Evolutionary conservation across 345 rosid genomes (phyloP).

Genomic region (Euclidium syriacum): DNA sequence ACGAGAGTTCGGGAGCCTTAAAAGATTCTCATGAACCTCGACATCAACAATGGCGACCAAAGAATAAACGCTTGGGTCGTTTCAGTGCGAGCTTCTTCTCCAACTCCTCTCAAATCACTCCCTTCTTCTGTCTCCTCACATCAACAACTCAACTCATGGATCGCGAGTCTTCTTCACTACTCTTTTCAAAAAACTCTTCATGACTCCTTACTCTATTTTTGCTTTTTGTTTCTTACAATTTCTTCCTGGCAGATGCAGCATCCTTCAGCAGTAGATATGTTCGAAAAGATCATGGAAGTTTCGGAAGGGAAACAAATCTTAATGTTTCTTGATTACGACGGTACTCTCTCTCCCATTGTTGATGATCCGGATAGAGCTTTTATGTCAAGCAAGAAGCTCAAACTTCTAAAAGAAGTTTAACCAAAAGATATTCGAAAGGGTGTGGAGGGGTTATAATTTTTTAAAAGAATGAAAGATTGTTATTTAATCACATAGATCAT

Average conservation of each 20-base stretch:
- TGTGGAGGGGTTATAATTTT: no score
- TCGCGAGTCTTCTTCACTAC: slow-evolving; percentile 35
- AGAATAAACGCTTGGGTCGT: slow-evolving; percentile 75
- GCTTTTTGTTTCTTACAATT: neutral
- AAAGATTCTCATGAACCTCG: slow-evolving; percentile 53
- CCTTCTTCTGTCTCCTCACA: slow-evolving; percentile 37
- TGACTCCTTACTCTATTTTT: neutral
- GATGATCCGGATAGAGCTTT: slow-evolving; percentile 88
- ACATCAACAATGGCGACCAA: slow-evolving; percentile 51
- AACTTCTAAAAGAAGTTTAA: no score
- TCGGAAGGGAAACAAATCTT: slow-evolving; percentile 81
- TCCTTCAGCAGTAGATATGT: slow-evolving; percentile 82
- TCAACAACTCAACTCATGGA: slow-evolving; percentile 48
- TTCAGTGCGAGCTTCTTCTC: slow-evolving; percentile 91
- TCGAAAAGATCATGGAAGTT: slow-evolving; percentile 54
- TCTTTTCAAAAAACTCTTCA: neutral
- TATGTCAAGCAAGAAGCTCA: slow-evolving; percentile 88
- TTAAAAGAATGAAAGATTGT: no score
- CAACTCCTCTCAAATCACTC: slow-evolving; percentile 60
- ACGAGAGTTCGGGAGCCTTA: no score
- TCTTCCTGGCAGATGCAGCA: slow-evolving; percentile 54
- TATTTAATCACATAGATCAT: no score
- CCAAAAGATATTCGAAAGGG: no score
- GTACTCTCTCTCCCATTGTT: slow-evolving; percentile 95
- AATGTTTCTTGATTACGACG: slow-evolving; percentile 92